Base-by-base conservation (phyloP, 202 grass and related monocot species). In the Saccharum hybrid region DNA sequence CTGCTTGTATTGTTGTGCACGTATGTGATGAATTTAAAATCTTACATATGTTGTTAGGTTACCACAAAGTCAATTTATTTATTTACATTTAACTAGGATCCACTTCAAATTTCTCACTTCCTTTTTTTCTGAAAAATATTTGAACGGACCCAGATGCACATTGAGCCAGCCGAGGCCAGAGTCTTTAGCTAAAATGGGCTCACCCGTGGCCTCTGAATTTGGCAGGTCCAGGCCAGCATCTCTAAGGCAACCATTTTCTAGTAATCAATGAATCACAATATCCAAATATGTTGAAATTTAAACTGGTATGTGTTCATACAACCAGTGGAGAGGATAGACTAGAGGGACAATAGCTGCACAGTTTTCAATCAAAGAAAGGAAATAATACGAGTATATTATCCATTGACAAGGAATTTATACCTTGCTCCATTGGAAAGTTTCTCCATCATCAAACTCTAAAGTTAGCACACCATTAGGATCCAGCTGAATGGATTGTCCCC, bases 371-470 rank as follows among this genome's bases (percentile, higher is more conserved):
- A 65, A n/a, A 45, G 26, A 89, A 56, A 69, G 7, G 14, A 76
- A 22, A 80, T 67, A 37, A 36, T 69, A 76, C 1, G 33, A 64
- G 68, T 38, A 54, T 63, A n/a, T n/a, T 80, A 69, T 40, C 8
- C 67, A 54, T 28, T 37, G 23, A 21, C 63, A 8, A 79, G 63
- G 38, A 78, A 83, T 71, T 3, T 63, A 46, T 83, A 94, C 92
- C 92, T 94, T 94, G n/a, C 92, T 92, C 92, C 92, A 94, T 43
- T 90, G 92, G 81, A 94, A 94, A 78, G 77, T 88, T 93, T 96
- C 93, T 16, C 93, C 93, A 79, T 96, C 93, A 80, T 96, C 90
- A 83, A 96, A 96, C 80, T 93, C 81, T 78, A 96, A 86, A 57
- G 86, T 96, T 87, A 96, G 72, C 39, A 91, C 15, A 19, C 93